Base-by-base conservation (phyloP, 352 stramenopile species). In the Pythium utonaiense region DNA sequence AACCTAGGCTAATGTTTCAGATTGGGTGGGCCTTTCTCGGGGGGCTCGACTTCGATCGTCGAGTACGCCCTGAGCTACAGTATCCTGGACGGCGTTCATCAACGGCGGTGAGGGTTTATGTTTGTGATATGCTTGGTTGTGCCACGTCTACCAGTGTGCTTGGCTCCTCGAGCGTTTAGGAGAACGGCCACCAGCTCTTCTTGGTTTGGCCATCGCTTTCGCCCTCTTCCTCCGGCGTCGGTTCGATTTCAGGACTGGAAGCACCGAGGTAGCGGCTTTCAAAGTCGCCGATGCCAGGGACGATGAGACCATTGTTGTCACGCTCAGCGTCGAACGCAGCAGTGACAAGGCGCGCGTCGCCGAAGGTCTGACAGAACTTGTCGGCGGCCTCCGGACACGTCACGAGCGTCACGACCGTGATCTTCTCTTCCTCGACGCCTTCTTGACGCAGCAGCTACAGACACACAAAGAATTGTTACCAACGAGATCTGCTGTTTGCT, bases 341-440 rank as follows among this genome's bases (percentile, higher is more conserved):
- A 10, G 83, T 91, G 38, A 94, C 83, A 6, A 94, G 71, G 31
- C 78, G 79, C 22, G 84, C 83, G 42, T 93, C 79, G 21, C 76
- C 72, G 62, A 90, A 94, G 25, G 71, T 82, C 64, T 90, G 78
- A 72, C 85, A 92, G 42, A 94, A 94, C 13, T 68, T 67, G 58
- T 93, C 85, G 6, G 83, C 83, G n/a, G 74, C 85, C 59, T 91
- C 83, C 0, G 80, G 85, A 52, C 81, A 90, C 28, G 83, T 94
- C 10, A 93, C 80, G 9, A 94, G 73, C 14, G 83, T 89, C 19
- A 93, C 81, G 3, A 94, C 69, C 24, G 84, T 91, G 41, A 94
- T 87, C 57, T 92, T 82, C 40, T 88, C 80, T 45, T 91, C 73
- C 30, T 86, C 69, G 0, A 91, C 85, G 27, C 83, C 83, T 58